phyloP scores from a whole-genome alignment of 2,329 filamentous ascomycete species.

The Fusarium sublunatum region DNA sequence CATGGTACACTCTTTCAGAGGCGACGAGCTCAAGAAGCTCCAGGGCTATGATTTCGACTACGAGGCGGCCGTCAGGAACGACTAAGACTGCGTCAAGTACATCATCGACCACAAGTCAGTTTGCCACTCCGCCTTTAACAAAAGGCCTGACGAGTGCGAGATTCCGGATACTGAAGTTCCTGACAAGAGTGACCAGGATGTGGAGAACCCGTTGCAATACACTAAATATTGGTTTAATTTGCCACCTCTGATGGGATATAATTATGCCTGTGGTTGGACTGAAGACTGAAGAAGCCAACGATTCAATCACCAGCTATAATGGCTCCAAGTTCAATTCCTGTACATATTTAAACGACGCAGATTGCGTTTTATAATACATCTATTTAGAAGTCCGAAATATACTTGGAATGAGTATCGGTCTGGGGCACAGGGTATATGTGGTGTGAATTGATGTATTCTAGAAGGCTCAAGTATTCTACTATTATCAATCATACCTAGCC shows the following conservation, averaged over 20 bases:
- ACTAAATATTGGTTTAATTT: neutral
- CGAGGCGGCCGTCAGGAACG: too few species aligned
- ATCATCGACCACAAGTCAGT: neutral
- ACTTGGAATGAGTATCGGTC: too few species aligned
- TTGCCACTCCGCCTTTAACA: neutral
- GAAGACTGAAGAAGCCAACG: neutral
- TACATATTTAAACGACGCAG: neutral
- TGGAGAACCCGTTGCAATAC: neutral
- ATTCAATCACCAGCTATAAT: too few species aligned
- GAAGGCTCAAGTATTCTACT: neutral
- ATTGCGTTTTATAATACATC: too few species aligned
- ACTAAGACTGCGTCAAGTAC: neutral
- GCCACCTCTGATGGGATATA: neutral
- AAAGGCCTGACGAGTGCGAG: neutral
- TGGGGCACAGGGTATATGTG: too few species aligned
- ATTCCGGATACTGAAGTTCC: neutral
- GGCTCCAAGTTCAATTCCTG: neutral
- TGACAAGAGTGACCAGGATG: neutral
- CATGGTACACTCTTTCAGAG: too few species aligned
- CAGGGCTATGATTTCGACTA: too few species aligned
- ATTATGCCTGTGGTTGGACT: neutral
- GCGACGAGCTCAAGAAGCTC: too few species aligned
- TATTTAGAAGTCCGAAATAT: too few species aligned
- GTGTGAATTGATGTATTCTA: neutral
- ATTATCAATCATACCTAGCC: neutral